Percentiles rank a stretch among this genome's conserved stretches.
Evolutionary conservation across 108 stramenopile genomes (phyloP).

Genomic region (Cylindrotheca closterium): DNA sequence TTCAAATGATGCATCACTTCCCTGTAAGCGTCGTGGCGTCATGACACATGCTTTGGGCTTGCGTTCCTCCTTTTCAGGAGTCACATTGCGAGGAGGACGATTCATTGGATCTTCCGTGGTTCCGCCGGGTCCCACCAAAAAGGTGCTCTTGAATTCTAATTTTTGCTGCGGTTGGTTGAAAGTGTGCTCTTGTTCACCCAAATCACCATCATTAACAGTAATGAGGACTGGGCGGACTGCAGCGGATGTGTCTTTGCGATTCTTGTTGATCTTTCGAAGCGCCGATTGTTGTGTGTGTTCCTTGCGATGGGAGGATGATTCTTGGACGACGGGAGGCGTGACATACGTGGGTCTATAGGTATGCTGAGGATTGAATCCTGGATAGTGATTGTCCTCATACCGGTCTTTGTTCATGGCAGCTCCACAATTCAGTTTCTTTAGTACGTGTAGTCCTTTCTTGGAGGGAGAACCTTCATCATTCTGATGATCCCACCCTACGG

Average conservation of each 20-base stretch:
- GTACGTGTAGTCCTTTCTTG: neutral
- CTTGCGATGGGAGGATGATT: neutral
- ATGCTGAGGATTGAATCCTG: neutral
- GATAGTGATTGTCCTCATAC: neutral
- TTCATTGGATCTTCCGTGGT: too few relatives aligned
- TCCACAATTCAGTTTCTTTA: slow-evolving; percentile 17
- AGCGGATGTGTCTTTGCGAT: too few relatives aligned
- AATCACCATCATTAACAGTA: slow-evolving; percentile 24
- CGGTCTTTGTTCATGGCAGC: neutral
- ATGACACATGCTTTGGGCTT: too few relatives aligned
- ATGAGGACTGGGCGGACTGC: slow-evolving; percentile 23
- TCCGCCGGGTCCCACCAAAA: too few relatives aligned
- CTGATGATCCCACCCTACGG: neutral
- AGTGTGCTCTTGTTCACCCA: too few relatives aligned
- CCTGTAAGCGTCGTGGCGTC: too few relatives aligned
- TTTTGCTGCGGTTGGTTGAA: too few relatives aligned
- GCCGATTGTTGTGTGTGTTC: neutral
- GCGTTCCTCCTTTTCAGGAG: too few relatives aligned
- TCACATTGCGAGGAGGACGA: too few relatives aligned
- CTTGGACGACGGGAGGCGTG: too few relatives aligned
- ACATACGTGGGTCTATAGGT: neutral
- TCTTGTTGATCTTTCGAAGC: slow-evolving; percentile 4
- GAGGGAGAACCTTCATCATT: neutral
- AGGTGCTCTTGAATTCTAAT: too few relatives aligned
- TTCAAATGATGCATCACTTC: too few relatives aligned